These are phyloP conservation scores for Barnettozyma hawaiiensis DNA, from an alignment of 1,139 yeast species.

Conservation along the genomic window DNA sequence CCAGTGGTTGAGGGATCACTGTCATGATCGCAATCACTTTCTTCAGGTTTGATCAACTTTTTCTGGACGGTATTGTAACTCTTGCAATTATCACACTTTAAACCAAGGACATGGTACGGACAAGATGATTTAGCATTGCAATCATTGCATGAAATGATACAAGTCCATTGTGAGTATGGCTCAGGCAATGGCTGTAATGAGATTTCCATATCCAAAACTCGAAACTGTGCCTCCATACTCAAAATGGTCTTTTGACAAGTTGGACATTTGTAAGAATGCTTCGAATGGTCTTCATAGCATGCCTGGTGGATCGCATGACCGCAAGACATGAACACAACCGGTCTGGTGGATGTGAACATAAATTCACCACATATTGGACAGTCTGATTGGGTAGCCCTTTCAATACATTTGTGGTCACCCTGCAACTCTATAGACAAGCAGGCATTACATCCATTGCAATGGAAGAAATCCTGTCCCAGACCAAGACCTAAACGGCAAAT, in stretches of 20 bases:
- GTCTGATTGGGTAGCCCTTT: conserved; percentile 81
- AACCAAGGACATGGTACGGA: conserved; percentile 76
- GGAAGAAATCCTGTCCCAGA: conserved; percentile 81
- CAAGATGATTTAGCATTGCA: conserved; percentile 80
- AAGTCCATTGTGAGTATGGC: conserved; percentile 72
- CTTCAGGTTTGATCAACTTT: conserved; percentile 46
- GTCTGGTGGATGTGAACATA: conserved; percentile 77
- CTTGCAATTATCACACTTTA: conserved; percentile 79
- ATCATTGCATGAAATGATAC: conserved; percentile 79
- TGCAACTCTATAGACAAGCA: conserved; percentile 78
- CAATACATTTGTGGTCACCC: conserved; percentile 76
- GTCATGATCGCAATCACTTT: conserved; percentile 23
- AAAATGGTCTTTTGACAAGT: conserved; percentile 78
- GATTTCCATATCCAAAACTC: conserved; percentile 82
- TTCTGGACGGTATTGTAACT: conserved; percentile 81
- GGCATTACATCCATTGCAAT: conserved; percentile 85
- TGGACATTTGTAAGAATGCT: conserved; percentile 86
- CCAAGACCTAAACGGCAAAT: conserved; percentile 89
- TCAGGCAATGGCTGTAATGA: conserved; percentile 70
- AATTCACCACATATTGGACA: conserved; percentile 93
- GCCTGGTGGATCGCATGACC: conserved; percentile 90
- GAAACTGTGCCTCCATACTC: conserved; percentile 83
- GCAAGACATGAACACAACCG: conserved; percentile 86
- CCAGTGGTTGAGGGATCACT: conserved; percentile 33
- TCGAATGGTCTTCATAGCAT: conserved; percentile 75